A percentile compares a stretch with the other conserved stretches of the same genome.
These are phyloP conservation scores for Rhodosorus marinus DNA, from an alignment of 23 red algal species.

Conservation along the genomic window DNA sequence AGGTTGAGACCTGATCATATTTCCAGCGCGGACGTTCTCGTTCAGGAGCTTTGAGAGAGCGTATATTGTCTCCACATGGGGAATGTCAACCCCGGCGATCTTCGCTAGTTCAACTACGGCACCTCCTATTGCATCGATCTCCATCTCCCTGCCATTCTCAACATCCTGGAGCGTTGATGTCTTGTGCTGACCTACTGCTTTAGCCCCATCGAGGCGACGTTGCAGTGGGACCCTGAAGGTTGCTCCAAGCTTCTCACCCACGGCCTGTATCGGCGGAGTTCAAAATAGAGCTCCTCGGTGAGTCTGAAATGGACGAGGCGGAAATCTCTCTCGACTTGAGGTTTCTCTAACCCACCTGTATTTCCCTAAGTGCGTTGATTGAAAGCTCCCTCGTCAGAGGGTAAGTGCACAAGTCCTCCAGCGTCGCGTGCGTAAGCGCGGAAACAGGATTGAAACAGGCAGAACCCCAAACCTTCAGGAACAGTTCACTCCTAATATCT, in stretches of 20 bases:
- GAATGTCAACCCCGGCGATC: slow-evolving; percentile 13
- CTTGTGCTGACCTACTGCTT: slow-evolving; percentile 28
- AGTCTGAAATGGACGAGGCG: too few species aligned
- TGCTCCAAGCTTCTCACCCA: slow-evolving; percentile 14
- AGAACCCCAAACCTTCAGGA: slow-evolving; percentile 51
- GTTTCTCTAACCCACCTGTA: too few species aligned
- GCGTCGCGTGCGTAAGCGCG: slow-evolving; percentile 40
- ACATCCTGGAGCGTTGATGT: slow-evolving; percentile 46
- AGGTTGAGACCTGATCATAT: too few species aligned
- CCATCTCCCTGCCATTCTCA: slow-evolving; percentile 47
- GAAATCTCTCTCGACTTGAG: too few species aligned
- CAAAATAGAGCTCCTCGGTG: too few species aligned
- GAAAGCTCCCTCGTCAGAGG: slow-evolving; percentile 16
- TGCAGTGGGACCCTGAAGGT: slow-evolving; percentile 35
- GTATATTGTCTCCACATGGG: slow-evolving; percentile 29
- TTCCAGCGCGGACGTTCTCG: too few species aligned
- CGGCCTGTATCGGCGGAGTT: too few species aligned
- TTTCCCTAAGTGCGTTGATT: slow-evolving; percentile 22
- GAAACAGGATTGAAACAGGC: slow-evolving; percentile 48
- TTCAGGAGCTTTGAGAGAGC: background rate
- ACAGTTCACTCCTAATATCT: slow-evolving; percentile 40
- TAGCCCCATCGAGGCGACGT: slow-evolving; percentile 34
- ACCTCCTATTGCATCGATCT: slow-evolving; percentile 46
- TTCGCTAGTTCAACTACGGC: slow-evolving; percentile 34
- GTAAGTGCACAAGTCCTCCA: slow-evolving; percentile 32